A percentile compares a stretch with the other conserved stretches of the same genome.
phyloP scores from a whole-genome alignment of 371 early-diverging fungal genomes.

The Mucor saturninus region DNA sequence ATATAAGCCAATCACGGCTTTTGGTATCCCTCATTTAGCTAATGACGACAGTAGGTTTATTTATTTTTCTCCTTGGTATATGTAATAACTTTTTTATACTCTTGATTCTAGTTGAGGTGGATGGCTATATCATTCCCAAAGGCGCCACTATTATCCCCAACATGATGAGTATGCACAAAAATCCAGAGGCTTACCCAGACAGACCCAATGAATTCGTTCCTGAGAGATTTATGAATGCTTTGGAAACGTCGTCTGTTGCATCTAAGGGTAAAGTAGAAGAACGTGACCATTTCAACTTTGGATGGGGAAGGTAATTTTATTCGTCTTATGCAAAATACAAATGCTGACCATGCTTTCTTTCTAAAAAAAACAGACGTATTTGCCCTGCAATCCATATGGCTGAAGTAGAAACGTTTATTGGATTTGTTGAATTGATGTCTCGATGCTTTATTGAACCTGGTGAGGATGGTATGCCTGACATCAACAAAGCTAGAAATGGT shows the following conservation, averaged over 20 bases:
- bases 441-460: conserved; percentile 8
- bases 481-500: neutral
- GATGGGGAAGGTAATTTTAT: conserved; percentile 19
- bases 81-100: neutral
- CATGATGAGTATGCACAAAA: conserved; percentile 21
- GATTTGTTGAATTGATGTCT: conserved; percentile 8
- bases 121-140: conserved; percentile 18
- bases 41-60: conserved; percentile 16
- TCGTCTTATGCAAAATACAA: neutral
- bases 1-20: conserved; percentile 7
- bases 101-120: neutral
- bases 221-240: conserved; percentile 22
- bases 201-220: conserved; percentile 18
- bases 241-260: conserved; percentile 14
- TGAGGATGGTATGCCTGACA: conserved; percentile 9
- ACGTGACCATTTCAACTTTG: conserved; percentile 27
- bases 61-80: neutral
- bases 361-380: neutral
- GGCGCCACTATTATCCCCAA: conserved; percentile 6
- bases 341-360: neutral
- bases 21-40: conserved; percentile 18
- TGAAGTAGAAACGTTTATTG: conserved; percentile 12
- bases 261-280: conserved; percentile 18
- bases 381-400: conserved; percentile 10
- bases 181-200: conserved; percentile 10